Percentiles rank a stretch among this genome's conserved stretches.
These are phyloP conservation scores for Bocquillonia castaneifolia DNA, from an alignment of 441 rosid species.

Conservation along the genomic window DNA sequence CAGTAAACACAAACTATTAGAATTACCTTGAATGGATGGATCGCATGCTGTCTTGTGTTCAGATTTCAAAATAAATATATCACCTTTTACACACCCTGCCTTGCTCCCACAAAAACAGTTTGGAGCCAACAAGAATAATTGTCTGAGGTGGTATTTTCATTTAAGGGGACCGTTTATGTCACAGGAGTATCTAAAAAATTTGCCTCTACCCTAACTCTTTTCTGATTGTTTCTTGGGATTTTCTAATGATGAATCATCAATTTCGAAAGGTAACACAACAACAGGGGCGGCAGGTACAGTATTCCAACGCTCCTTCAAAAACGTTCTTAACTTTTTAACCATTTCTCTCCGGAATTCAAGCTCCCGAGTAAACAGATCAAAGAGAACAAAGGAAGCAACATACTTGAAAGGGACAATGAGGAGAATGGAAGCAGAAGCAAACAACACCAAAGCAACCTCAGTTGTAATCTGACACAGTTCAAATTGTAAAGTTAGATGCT, in stretches of 20 bases:
- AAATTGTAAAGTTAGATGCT: not conserved
- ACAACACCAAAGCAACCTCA: constrained; percentile 65
- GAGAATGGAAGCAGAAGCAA: constrained; percentile 54
- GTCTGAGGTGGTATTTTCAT: not conserved
- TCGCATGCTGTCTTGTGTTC: too few species aligned
- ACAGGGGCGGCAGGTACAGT: constrained; percentile 85
- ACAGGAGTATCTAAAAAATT: constrained; percentile 22
- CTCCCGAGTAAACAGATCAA: constrained; percentile 82
- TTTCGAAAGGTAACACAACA: constrained; percentile 62
- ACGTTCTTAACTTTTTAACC: constrained; percentile 55
- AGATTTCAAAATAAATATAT: not conserved
- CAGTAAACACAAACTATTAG: not conserved
- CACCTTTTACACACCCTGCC: not conserved
- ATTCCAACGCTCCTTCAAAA: constrained; percentile 80
- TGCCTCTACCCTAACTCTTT: constrained; percentile 27
- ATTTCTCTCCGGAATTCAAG: constrained; percentile 72
- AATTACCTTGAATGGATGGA: not conserved
- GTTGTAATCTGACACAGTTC: constrained; percentile 60
- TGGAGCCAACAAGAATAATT: not conserved
- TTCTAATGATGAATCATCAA: constrained; percentile 36
- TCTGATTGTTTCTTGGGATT: constrained; percentile 35
- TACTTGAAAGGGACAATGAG: constrained; percentile 80
- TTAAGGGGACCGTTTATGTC: not conserved
- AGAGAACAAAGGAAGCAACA: constrained; percentile 55
- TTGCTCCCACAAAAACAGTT: not conserved